Percentiles rank a stretch among this genome's conserved stretches.
These are phyloP conservation scores for Yamadazyma akitaensis DNA, from an alignment of 805 yeast genomes.

Conservation along the genomic window DNA sequence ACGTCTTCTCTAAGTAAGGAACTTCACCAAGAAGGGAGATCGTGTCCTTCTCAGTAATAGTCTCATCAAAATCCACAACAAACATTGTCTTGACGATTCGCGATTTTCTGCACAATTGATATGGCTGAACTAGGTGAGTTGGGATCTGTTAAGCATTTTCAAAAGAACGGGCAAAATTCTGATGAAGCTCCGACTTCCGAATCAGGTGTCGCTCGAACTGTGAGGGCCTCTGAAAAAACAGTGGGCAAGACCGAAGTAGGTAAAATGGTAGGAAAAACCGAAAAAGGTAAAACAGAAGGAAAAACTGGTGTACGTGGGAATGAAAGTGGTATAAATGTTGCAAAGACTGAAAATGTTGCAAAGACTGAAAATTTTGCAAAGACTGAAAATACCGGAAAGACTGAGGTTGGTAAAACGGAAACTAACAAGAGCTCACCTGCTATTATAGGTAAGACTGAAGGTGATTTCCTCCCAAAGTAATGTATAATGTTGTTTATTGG, in stretches of 20 bases:
- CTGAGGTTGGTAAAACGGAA: slow-evolving; percentile 1
- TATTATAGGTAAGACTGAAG: slow-evolving; percentile 9
- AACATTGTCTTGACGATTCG: slow-evolving; percentile 15
- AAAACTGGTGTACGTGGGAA: slow-evolving; percentile 11
- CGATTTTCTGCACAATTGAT: neutral
- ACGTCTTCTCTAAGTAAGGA: slow-evolving; percentile 39
- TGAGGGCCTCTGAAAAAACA: neutral
- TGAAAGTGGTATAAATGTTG: slow-evolving; percentile 5
- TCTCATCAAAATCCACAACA: slow-evolving; percentile 66
- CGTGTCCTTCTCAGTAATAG: slow-evolving; percentile 56
- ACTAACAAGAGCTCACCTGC: slow-evolving; percentile 1
- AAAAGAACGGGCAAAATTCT: neutral
- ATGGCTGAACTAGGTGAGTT: slow-evolving; percentile 12
- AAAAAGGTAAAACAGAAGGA: slow-evolving; percentile 9
- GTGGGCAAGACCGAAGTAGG: slow-evolving; percentile 2
- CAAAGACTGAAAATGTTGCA: slow-evolving; percentile 5
- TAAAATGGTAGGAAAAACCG: slow-evolving; percentile 12
- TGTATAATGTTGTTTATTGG: neutral
- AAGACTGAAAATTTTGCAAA: neutral
- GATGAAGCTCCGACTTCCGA: neutral
- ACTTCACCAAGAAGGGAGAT: slow-evolving; percentile 48
- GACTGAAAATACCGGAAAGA: neutral
- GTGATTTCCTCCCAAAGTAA: slow-evolving; percentile 4
- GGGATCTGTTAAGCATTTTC: slow-evolving; percentile 7
- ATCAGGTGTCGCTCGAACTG: neutral